These are phyloP conservation scores for Mucor saturninus DNA, from an alignment of 371 early-diverging fungal genomes.

Conservation along the genomic window DNA sequence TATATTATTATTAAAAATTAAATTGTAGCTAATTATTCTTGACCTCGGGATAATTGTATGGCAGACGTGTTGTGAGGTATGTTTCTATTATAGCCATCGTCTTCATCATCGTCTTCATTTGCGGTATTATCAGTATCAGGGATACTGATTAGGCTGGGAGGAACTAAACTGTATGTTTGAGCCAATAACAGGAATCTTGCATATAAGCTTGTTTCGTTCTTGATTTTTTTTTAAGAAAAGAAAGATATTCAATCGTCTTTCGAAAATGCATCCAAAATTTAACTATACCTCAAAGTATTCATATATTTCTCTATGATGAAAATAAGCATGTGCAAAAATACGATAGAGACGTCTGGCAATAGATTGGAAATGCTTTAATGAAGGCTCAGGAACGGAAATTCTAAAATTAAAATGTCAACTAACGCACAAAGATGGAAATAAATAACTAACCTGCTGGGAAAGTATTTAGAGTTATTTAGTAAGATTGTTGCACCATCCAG, in stretches of 20 bases:
- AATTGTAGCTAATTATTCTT: neutral
- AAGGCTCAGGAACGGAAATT: conserved; percentile 73
- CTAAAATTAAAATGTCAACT: conserved; percentile 32
- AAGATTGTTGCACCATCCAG: conserved; percentile 86
- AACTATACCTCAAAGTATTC: conserved; percentile 76
- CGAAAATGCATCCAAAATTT: neutral
- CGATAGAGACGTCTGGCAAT: conserved; percentile 92
- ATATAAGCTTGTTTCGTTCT: conserved; percentile 80
- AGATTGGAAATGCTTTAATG: conserved; percentile 83
- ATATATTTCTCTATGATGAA: conserved; percentile 89
- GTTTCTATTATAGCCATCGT: conserved; percentile 24
- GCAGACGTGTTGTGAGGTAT: conserved; percentile 21
- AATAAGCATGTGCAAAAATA: conserved; percentile 95
- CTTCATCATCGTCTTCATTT: conserved; percentile 13
- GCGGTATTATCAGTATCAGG: conserved; percentile 44
- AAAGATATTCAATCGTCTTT: neutral
- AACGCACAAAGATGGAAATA: neutral
- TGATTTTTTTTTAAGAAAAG: neutral
- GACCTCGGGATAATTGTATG: conserved; percentile 12
- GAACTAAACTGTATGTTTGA: conserved; percentile 64
- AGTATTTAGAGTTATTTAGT: conserved; percentile 78
- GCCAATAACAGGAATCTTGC: conserved; percentile 79
- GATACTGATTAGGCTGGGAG: conserved; percentile 70
- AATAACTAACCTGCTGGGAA: conserved; percentile 67
- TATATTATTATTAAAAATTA: neutral